These are phyloP conservation scores for Solanum chacoense DNA, from an alignment of 305 asterid genomes.

Conservation along the genomic window DNA sequence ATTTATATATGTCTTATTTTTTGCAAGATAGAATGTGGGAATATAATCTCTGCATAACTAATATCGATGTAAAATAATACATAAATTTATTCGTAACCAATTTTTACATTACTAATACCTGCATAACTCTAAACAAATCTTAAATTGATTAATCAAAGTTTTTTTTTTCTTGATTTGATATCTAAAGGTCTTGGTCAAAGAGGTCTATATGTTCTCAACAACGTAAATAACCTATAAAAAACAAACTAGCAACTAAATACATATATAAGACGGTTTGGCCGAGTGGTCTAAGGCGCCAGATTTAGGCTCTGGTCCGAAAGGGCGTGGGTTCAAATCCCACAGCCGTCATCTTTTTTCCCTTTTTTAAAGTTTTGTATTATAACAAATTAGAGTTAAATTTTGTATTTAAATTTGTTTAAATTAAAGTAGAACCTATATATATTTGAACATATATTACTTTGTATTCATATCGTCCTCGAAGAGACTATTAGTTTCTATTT, in stretches of 20 bases:
- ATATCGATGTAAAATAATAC: too few species aligned
- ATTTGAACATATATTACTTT: not conserved
- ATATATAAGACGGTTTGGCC: constrained; percentile 62
- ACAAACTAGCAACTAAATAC: rapidly evolving
- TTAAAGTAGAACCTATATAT: not conserved
- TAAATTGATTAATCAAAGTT: not conserved
- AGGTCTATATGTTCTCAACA: not conserved
- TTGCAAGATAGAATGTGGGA: not conserved
- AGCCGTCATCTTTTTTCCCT: too few species aligned
- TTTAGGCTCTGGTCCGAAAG: constrained; percentile 98
- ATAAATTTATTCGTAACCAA: not conserved
- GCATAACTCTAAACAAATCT: not conserved
- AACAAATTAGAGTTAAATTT: not conserved
- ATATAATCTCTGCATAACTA: too few species aligned
- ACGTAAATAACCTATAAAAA: too few species aligned
- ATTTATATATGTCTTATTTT: too few species aligned
- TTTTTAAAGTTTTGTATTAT: not conserved
- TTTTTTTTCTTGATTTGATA: too few species aligned
- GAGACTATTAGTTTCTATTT: not conserved
- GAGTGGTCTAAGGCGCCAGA: constrained; percentile 70
- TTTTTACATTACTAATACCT: not conserved
- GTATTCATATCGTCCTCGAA: not conserved
- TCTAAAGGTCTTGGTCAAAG: not conserved
- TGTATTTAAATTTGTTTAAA: not conserved
- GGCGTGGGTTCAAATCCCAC: constrained; percentile 97